Conservation (phyloP, 495 filamentous ascomycete genomes). For the Hypomontagnella monticulosa region DNA sequence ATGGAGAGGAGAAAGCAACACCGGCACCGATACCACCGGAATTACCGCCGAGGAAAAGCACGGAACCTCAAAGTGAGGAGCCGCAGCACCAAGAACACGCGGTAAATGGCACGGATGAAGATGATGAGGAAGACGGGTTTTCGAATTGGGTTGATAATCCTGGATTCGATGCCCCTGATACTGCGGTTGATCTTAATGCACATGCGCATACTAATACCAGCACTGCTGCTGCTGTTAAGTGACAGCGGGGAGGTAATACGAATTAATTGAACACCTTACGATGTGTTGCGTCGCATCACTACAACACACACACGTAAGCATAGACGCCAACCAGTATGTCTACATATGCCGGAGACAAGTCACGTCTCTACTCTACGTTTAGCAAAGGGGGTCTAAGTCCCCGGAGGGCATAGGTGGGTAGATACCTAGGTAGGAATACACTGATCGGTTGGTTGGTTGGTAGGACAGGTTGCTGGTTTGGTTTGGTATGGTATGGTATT, state of each 20-base stretch:
- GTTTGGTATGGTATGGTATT: no score
- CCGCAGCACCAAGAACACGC: not conserved
- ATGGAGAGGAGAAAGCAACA: slow-evolving; percentile 8
- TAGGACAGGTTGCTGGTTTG: not conserved
- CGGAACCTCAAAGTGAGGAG: not conserved
- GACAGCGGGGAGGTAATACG: not conserved
- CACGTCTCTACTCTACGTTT: no score
- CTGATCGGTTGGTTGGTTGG: not conserved
- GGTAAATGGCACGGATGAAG: slow-evolving; percentile 16
- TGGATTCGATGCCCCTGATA: slow-evolving; percentile 10
- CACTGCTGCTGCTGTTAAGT: slow-evolving; percentile 1
- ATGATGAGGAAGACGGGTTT: slow-evolving; percentile 40
- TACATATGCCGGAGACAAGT: no score
- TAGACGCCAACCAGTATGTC: no score
- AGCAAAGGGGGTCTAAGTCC: no score
- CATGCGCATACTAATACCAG: slow-evolving; percentile 3
- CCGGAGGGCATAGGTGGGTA: no score
- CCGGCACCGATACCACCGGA: slow-evolving; percentile 8
- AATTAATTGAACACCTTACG: not conserved
- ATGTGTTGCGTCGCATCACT: no score
- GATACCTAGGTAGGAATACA: no score
- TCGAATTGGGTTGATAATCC: slow-evolving; percentile 43
- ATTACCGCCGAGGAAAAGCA: slow-evolving; percentile 20
- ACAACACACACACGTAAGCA: no score
- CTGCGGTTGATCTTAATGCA: not conserved